These are phyloP conservation scores for Naganishia sp. DNA, from an alignment of 1,284 basidiomycete genomes.

Conservation along the genomic window DNA sequence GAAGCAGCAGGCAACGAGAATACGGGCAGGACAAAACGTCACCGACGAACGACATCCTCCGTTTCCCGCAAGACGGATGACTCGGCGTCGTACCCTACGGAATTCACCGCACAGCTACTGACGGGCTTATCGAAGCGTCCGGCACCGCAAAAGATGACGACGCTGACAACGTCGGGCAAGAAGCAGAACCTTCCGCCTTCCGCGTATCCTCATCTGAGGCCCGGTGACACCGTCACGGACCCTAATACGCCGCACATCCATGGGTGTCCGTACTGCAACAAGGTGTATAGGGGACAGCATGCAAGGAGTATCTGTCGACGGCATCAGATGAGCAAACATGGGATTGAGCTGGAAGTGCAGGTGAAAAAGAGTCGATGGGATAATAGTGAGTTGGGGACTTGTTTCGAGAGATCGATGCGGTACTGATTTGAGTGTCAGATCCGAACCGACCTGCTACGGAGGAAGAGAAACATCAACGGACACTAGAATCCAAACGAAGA, in stretches of 20 bases:
- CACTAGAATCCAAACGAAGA: slow-evolving; percentile 57
- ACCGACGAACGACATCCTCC: slow-evolving; percentile 18
- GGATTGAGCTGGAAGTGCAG: slow-evolving; percentile 57
- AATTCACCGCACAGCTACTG: slow-evolving; percentile 19
- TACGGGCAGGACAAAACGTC: slow-evolving; percentile 1
- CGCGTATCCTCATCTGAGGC: slow-evolving; percentile 28
- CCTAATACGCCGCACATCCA: slow-evolving; percentile 32
- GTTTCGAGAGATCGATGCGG: not conserved
- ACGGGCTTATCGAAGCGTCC: slow-evolving; percentile 23
- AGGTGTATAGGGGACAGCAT: slow-evolving; percentile 59
- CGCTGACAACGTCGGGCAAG: slow-evolving; percentile 8
- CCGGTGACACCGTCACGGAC: slow-evolving; percentile 34
- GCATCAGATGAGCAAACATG: slow-evolving; percentile 61
- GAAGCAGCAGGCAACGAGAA: not conserved
- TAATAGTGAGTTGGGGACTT: slow-evolving; percentile 47
- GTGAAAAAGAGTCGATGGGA: slow-evolving; percentile 60
- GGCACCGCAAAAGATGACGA: slow-evolving; percentile 21
- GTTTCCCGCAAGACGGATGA: slow-evolving; percentile 26
- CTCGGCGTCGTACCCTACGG: slow-evolving; percentile 20
- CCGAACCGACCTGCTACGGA: slow-evolving; percentile 58
- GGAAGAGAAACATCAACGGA: slow-evolving; percentile 57
- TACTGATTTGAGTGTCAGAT: slow-evolving; percentile 43
- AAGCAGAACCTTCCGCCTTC: slow-evolving; percentile 28
- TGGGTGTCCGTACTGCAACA: slow-evolving; percentile 45
- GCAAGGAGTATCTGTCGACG: slow-evolving; percentile 60